Percentiles rank a stretch among this genome's conserved stretches.
These are phyloP conservation scores for Penicillium sp. DNA, from an alignment of 2,329 filamentous ascomycete species.

Conservation along the genomic window DNA sequence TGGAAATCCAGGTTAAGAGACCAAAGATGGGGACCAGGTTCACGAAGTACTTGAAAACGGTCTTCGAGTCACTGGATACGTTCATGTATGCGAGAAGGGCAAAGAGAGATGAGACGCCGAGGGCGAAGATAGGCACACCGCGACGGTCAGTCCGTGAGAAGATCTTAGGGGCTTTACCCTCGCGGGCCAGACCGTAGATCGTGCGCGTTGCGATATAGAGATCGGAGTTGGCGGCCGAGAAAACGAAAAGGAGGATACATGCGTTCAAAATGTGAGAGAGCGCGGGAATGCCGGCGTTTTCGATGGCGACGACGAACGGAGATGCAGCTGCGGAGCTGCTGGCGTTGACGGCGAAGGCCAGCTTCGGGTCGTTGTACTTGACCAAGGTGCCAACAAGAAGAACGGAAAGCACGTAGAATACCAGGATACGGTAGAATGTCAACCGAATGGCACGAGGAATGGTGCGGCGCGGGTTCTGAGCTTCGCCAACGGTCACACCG, in stretches of 20 bases:
- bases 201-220: slow-evolving; percentile 73
- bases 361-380: slow-evolving; percentile 63
- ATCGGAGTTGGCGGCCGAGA: slow-evolving; percentile 74
- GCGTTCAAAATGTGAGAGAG: slow-evolving; percentile 70
- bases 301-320: slow-evolving; percentile 73
- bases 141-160: slow-evolving; percentile 69
- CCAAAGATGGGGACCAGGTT: slow-evolving; percentile 68
- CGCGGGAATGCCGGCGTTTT: slow-evolving; percentile 59
- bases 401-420: slow-evolving; percentile 75
- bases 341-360: slow-evolving; percentile 51
- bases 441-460: slow-evolving; percentile 76
- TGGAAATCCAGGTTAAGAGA: slow-evolving; percentile 65
- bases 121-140: slow-evolving; percentile 68
- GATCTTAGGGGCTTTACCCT: slow-evolving; percentile 69
- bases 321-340: slow-evolving; percentile 60
- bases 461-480: slow-evolving; percentile 73
- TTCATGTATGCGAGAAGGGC: slow-evolving; percentile 69
- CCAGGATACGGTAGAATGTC: slow-evolving; percentile 76
- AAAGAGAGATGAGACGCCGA: slow-evolving; percentile 61
- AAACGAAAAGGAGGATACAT: slow-evolving; percentile 72
- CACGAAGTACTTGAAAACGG: slow-evolving; percentile 64
- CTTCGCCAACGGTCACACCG: slow-evolving; percentile 75
- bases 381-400: slow-evolving; percentile 75
- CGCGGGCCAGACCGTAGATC: slow-evolving; percentile 69
- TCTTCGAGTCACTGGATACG: slow-evolving; percentile 56